phyloP scores from a whole-genome alignment of 371 early-diverging fungal species.

The Apophysomyces elegans region DNA sequence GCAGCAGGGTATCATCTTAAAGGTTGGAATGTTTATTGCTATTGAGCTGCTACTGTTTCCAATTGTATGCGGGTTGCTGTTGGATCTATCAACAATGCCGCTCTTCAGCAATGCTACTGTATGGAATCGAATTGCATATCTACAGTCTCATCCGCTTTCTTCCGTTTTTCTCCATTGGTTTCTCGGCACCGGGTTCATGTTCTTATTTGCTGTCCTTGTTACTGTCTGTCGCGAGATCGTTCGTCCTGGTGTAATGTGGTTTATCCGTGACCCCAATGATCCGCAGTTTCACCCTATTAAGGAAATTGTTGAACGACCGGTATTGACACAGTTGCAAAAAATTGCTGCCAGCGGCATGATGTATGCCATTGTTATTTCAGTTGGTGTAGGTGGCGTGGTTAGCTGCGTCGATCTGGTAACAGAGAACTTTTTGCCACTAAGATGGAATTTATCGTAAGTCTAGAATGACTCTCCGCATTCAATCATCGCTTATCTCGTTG shows the following conservation, averaged over 20 bases:
- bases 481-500: background rate
- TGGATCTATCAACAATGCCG: slow-evolving; percentile 79
- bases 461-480: background rate
- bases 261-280: slow-evolving; percentile 94
- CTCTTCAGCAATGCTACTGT: slow-evolving; percentile 69
- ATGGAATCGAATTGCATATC: slow-evolving; percentile 53
- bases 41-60: slow-evolving; percentile 90
- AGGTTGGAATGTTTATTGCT: slow-evolving; percentile 77
- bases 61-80: slow-evolving; percentile 79
- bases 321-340: slow-evolving; percentile 75
- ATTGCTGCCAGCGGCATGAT: slow-evolving; percentile 77
- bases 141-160: slow-evolving; percentile 64
- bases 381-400: slow-evolving; percentile 66
- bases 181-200: slow-evolving; percentile 90
- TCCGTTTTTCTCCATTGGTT: slow-evolving; percentile 88
- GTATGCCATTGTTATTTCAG: slow-evolving; percentile 74
- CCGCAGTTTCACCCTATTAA: slow-evolving; percentile 91
- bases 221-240: slow-evolving; percentile 75
- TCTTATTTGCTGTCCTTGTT: slow-evolving; percentile 85
- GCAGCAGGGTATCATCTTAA: slow-evolving; percentile 62
- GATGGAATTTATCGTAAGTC: slow-evolving; percentile 58
- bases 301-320: slow-evolving; percentile 83
- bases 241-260: slow-evolving; percentile 94
- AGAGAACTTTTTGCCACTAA: slow-evolving; percentile 41
- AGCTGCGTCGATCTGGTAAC: slow-evolving; percentile 40